These are phyloP conservation scores for Oemleria cerasiformis DNA, from an alignment of 306 rosid species.

Conservation along the genomic window DNA sequence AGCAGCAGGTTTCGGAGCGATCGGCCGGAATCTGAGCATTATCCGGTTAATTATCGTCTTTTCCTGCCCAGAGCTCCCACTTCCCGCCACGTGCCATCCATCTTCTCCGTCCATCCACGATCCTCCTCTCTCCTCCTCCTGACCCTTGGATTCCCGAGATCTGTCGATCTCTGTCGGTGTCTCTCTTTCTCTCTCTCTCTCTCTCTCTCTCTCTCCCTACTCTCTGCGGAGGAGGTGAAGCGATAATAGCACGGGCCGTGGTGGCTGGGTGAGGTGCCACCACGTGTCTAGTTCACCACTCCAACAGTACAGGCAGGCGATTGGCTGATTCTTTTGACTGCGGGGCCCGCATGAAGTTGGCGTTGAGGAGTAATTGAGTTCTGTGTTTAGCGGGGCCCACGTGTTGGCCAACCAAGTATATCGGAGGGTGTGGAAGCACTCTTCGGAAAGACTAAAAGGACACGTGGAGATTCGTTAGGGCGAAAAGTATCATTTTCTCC, in stretches of 20 bases:
- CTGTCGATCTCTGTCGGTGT: not conserved
- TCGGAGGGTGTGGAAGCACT: constrained; percentile 28
- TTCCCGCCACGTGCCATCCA: constrained; percentile 35
- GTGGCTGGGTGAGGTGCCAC: constrained; percentile 48
- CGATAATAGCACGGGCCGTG: constrained; percentile 54
- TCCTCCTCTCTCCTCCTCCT: not conserved
- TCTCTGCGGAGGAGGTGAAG: constrained; percentile 35
- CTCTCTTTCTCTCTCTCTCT: not conserved
- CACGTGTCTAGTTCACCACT: constrained; percentile 70
- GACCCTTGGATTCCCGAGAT: not conserved
- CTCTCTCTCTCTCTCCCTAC: constrained; percentile 7
- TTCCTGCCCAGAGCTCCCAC: not conserved
- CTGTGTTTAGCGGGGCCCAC: constrained; percentile 38
- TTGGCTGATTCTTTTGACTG: constrained; percentile 27
- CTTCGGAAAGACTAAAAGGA: constrained; percentile 27
- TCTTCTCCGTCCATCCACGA: constrained; percentile 44
- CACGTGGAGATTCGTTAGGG: constrained; percentile 51
- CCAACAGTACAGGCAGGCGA: constrained; percentile 22
- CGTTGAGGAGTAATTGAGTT: constrained; percentile 27
- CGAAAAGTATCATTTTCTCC: constrained; percentile 42
- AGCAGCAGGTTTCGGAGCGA: constrained; percentile 62
- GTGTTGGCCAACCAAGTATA: constrained; percentile 23
- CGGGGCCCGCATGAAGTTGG: constrained; percentile 30
- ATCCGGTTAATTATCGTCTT: constrained; percentile 34
- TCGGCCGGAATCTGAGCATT: constrained; percentile 71